These are phyloP conservation scores for Lecanosticta acicola DNA, from an alignment of 2,329 filamentous ascomycete species.

Conservation along the genomic window DNA sequence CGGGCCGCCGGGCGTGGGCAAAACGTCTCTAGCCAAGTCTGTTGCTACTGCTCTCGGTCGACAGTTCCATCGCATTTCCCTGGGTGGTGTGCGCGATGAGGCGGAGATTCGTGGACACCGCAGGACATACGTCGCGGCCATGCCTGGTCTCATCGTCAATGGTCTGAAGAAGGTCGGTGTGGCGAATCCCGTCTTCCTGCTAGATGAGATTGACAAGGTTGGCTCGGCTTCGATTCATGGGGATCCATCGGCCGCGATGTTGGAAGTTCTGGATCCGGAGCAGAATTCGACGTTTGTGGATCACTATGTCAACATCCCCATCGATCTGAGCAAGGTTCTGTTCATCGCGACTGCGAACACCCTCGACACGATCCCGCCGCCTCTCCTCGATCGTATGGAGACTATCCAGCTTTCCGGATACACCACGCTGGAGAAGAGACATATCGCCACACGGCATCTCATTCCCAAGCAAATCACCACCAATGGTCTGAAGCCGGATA, in stretches of 20 bases:
- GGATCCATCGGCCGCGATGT: constrained; percentile 93
- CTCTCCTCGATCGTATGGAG: constrained; percentile 93
- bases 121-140: constrained; percentile 95
- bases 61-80: constrained; percentile 94
- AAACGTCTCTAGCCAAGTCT: constrained; percentile 90
- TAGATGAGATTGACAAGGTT: constrained; percentile 98
- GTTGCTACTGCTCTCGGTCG: constrained; percentile 86
- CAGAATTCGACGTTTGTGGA: constrained; percentile 94
- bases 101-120: constrained; percentile 94
- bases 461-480: constrained; percentile 91
- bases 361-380: constrained; percentile 89
- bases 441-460: constrained; percentile 89
- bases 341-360: constrained; percentile 97
- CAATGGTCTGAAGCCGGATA: constrained; percentile 73
- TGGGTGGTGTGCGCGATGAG: constrained; percentile 92
- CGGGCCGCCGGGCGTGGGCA: constrained; percentile 89
- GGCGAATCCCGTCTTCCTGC: constrained; percentile 86
- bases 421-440: constrained; percentile 92
- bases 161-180: constrained; percentile 94
- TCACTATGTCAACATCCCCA: constrained; percentile 92
- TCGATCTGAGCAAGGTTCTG: constrained; percentile 91
- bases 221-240: constrained; percentile 87
- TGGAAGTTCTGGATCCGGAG: constrained; percentile 94
- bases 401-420: constrained; percentile 90
- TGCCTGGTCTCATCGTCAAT: constrained; percentile 92